Evolutionary conservation across 192 early-diverging fungal species (phyloP).

Genomic region (Obelidium mucronatum): DNA sequence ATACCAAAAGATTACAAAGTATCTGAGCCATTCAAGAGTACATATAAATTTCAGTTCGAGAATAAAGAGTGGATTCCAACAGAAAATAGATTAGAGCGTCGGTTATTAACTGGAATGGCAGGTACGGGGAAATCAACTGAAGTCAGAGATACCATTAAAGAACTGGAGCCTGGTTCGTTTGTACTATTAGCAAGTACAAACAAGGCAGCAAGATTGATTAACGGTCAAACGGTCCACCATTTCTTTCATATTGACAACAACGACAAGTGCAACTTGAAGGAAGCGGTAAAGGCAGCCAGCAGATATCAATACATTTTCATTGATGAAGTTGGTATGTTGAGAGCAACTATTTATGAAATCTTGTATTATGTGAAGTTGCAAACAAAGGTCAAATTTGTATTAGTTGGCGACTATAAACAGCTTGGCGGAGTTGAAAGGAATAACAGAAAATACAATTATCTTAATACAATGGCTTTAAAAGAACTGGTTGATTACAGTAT

Average conservation of each 20-base stretch:
- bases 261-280: conserved; percentile 7
- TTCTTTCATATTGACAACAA: conserved; percentile 19
- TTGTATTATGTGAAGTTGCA: conserved; percentile 4
- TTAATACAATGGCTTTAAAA: too few relatives aligned
- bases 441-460: not conserved
- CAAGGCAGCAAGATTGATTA: not conserved
- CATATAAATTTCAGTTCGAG: not conserved
- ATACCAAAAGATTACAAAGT: not conserved
- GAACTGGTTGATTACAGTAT: too few relatives aligned
- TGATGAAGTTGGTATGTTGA: conserved; percentile 12
- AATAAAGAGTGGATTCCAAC: not conserved
- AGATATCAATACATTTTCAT: not conserved
- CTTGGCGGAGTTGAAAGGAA: not conserved
- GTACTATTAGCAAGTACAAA: conserved; percentile 9
- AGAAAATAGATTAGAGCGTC: too few relatives aligned
- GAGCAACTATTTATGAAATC: not conserved
- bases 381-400: not conserved
- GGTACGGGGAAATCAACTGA: too few relatives aligned
- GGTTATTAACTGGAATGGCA: too few relatives aligned
- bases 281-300: not conserved
- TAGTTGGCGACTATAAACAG: conserved; percentile 7
- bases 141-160: not conserved
- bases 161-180: not conserved
- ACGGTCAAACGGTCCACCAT: not conserved
- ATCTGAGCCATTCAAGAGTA: not conserved